phyloP scores from a whole-genome alignment of 176 grass and related monocot genomes.

The Carex scoparia region DNA sequence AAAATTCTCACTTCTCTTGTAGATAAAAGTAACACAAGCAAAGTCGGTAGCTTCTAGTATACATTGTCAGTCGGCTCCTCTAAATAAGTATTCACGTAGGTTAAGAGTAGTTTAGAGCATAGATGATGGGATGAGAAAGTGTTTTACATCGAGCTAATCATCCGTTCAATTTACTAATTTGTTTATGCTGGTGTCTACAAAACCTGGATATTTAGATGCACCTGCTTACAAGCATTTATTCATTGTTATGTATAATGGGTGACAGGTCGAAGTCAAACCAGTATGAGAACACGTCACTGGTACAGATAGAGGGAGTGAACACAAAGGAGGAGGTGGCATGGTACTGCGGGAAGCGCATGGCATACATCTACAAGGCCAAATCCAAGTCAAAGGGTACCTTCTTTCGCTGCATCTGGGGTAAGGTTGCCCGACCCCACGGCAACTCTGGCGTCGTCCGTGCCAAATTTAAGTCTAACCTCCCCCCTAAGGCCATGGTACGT shows the following conservation, averaged over 20 bases:
- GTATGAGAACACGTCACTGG: slow-evolving; percentile 58
- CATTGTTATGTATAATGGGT: background rate
- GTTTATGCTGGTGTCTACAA: too few species aligned
- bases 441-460: slow-evolving; percentile 62
- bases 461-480: slow-evolving; percentile 58
- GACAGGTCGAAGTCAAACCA: slow-evolving; percentile 69
- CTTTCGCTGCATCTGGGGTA: slow-evolving; percentile 59
- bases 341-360: slow-evolving; percentile 63
- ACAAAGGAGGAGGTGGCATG: slow-evolving; percentile 54
- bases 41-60: background rate
- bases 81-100: background rate
- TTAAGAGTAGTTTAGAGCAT: background rate
- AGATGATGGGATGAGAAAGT: background rate
- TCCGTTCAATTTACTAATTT: background rate
- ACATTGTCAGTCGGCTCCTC: background rate
- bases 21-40: background rate
- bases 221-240: background rate
- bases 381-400: slow-evolving; percentile 40
- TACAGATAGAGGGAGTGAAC: slow-evolving; percentile 59
- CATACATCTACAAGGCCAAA: slow-evolving; percentile 79
- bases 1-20: background rate
- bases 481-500: slow-evolving; percentile 46
- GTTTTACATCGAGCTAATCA: background rate
- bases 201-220: slow-evolving; percentile 16
- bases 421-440: slow-evolving; percentile 54